These are phyloP conservation scores for Neoboletus subvelutipes DNA, from an alignment of 768 basidiomycete genomes.

Conservation along the genomic window DNA sequence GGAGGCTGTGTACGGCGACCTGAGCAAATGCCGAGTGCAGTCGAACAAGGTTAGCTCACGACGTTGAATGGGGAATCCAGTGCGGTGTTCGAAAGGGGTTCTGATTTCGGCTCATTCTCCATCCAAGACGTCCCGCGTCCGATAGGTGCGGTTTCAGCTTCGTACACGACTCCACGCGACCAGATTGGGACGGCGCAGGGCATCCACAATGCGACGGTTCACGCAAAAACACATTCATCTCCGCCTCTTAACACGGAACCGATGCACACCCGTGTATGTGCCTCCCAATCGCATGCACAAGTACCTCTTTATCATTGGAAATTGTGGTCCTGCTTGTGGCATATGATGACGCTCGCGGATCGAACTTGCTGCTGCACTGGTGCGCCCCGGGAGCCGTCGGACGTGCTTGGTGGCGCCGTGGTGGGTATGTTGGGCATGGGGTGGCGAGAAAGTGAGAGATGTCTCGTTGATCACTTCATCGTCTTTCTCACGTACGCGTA, in stretches of 20 bases:
- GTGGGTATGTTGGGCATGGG: slow-evolving; percentile 15
- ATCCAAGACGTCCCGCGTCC: slow-evolving; percentile 12
- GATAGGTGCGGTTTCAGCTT: slow-evolving; percentile 13
- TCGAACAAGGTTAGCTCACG: slow-evolving; percentile 35
- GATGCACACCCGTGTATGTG: slow-evolving; percentile 6
- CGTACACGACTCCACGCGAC: slow-evolving; percentile 12
- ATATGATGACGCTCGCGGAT: slow-evolving; percentile 22
- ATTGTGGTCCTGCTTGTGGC: slow-evolving; percentile 12
- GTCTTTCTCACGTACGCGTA: slow-evolving; percentile 24
- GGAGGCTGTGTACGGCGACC: slow-evolving; percentile 22
- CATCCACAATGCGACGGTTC: slow-evolving; percentile 9
- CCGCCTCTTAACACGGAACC: slow-evolving; percentile 21
- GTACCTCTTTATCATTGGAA: slow-evolving; percentile 19
- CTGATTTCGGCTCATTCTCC: slow-evolving; percentile 1
- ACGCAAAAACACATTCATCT: slow-evolving; percentile 26
- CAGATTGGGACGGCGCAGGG: slow-evolving; percentile 22
- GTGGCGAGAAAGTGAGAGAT: slow-evolving; percentile 17
- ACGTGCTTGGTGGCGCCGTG: slow-evolving; percentile 23
- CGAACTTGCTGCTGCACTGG: slow-evolving; percentile 11
- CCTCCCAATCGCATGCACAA: slow-evolving; percentile 1
- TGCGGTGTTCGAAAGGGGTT: slow-evolving; percentile 17
- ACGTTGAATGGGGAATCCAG: slow-evolving; percentile 19
- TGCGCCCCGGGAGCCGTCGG: slow-evolving; percentile 12
- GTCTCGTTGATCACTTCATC: slow-evolving; percentile 18
- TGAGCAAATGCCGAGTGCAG: slow-evolving; percentile 16